Percentiles rank a stretch among this genome's conserved stretches.
Evolutionary conservation across 2,329 filamentous ascomycete species (phyloP).

Genomic region (Fusarium torulosum): DNA sequence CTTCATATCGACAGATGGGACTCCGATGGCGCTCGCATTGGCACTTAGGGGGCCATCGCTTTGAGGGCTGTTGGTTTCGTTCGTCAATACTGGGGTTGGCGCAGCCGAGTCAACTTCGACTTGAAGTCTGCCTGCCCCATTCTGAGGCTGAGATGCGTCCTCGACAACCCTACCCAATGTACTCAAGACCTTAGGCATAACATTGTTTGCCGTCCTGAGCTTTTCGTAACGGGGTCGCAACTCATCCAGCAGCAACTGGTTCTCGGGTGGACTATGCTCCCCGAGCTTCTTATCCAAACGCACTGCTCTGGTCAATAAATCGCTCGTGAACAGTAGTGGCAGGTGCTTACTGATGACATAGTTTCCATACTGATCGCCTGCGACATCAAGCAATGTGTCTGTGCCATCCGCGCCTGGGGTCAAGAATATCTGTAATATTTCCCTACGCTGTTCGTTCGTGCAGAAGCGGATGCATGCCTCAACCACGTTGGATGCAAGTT

Average conservation of each 20-base stretch:
- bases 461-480: conserved; percentile 89
- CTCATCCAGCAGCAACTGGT: conserved; percentile 60
- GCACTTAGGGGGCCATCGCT: conserved; percentile 75
- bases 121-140: conserved; percentile 48
- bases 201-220: background rate
- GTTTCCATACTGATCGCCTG: conserved; percentile 93
- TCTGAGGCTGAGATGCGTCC: background rate
- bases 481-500: conserved; percentile 96
- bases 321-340: background rate
- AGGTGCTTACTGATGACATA: conserved; percentile 90
- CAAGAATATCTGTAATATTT: conserved; percentile 75
- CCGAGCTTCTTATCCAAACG: conserved; percentile 74
- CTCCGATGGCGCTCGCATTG: conserved; percentile 66
- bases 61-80: conserved; percentile 76
- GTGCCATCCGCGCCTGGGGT: conserved; percentile 72
- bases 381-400: conserved; percentile 78
- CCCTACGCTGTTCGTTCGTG: conserved; percentile 74
- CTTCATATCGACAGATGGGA: conserved; percentile 50
- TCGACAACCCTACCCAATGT: background rate
- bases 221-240: background rate
- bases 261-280: conserved; percentile 61
- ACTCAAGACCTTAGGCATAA: background rate
- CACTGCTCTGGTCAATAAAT: conserved; percentile 66
- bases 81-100: conserved; percentile 75
- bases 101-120: conserved; percentile 65